Conservation (phyloP, 78 protist genomes). For the Dictyostelium brefeldianum region DNA sequence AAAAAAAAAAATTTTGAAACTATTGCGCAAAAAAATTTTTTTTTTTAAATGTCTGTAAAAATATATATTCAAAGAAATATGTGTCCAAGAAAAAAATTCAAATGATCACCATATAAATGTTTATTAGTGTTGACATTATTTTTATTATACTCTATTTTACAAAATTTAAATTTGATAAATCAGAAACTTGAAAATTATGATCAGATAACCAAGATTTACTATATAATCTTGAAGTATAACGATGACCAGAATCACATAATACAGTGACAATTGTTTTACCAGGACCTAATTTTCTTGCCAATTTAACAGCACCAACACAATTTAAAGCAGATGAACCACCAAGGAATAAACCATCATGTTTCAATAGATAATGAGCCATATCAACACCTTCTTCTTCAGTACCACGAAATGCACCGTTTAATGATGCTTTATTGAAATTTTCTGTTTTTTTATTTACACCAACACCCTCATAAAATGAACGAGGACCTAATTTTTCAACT, state of each 20-base stretch:
- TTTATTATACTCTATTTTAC: constrained; percentile 16
- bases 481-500: constrained; percentile 73
- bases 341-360: constrained; percentile 89
- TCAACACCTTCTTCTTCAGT: constrained; percentile 86
- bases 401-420: constrained; percentile 81
- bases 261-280: constrained; percentile 89
- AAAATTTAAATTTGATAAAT: constrained; percentile 13
- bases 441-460: constrained; percentile 77
- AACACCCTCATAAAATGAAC: constrained; percentile 78
- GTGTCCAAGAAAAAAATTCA: not conserved
- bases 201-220: constrained; percentile 71
- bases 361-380: constrained; percentile 87
- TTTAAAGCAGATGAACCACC: constrained; percentile 91
- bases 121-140: not conserved
- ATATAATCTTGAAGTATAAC: constrained; percentile 81
- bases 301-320: constrained; percentile 85
- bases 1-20: too few species aligned
- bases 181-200: constrained; percentile 26
- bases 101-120: not conserved
- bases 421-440: constrained; percentile 82
- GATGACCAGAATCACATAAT: constrained; percentile 88
- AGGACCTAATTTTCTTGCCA: constrained; percentile 85
- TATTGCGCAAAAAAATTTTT: too few species aligned
- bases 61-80: too few species aligned
- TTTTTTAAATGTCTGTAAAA: too few species aligned